These are phyloP conservation scores for Oryza nivara DNA, from an alignment of 176 grass and related monocot genomes.

Conservation along the genomic window DNA sequence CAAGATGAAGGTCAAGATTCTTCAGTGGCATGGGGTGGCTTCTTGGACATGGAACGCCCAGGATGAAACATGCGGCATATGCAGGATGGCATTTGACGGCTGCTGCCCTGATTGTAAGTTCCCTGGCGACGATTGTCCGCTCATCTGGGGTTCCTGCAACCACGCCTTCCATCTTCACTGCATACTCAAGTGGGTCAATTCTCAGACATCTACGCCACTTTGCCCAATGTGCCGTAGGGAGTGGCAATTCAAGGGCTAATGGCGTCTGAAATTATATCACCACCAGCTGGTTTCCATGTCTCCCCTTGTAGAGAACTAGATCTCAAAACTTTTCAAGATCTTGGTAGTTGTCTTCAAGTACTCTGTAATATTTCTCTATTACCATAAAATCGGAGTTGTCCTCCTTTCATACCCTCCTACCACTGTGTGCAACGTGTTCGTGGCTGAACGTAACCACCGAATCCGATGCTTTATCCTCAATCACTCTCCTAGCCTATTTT, in stretches of 20 bases:
- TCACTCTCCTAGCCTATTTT: too few species aligned
- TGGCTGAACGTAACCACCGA: too few species aligned
- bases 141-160: slow-evolving; percentile 75
- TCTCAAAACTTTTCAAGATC: neutral
- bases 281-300: neutral
- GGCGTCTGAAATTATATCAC: slow-evolving; percentile 9
- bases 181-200: slow-evolving; percentile 73
- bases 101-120: slow-evolving; percentile 92
- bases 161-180: slow-evolving; percentile 83
- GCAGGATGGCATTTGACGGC: slow-evolving; percentile 79
- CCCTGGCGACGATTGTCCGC: slow-evolving; percentile 79
- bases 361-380: slow-evolving; percentile 9
- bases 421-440: too few species aligned
- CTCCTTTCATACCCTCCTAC: too few species aligned
- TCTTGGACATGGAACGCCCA: slow-evolving; percentile 84
- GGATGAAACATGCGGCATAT: slow-evolving; percentile 84
- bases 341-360: neutral
- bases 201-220: too few species aligned
- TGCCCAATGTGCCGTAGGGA: too few species aligned
- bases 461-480: too few species aligned
- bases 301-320: slow-evolving; percentile 10
- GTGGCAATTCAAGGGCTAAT: slow-evolving; percentile 61
- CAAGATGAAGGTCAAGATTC: slow-evolving; percentile 80
- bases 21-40: slow-evolving; percentile 80
- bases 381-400: too few species aligned